phyloP scores from a whole-genome alignment of 129 eudicot species.

The Artemisia argyi region DNA sequence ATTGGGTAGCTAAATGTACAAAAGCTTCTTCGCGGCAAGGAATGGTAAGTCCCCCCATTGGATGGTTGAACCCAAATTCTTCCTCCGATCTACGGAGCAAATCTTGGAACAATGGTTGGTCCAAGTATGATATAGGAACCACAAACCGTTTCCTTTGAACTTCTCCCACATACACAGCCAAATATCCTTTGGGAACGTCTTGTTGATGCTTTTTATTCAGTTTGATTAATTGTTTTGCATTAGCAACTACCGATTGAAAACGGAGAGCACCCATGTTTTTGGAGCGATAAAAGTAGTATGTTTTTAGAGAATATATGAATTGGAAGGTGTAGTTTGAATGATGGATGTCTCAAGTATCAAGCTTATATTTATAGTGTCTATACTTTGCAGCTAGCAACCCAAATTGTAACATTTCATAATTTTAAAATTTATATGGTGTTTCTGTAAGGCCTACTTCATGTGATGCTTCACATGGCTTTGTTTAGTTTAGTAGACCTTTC shows the following conservation, averaged over 20 bases:
- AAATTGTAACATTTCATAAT: too few species aligned
- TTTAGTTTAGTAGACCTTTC: conserved; percentile 12
- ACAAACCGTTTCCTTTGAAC: conserved; percentile 33
- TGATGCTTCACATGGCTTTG: conserved; percentile 34
- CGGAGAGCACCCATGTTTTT: too few species aligned
- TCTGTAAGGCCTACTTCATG: not conserved
- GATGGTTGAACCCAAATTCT: conserved; percentile 48
- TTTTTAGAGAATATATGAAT: too few species aligned
- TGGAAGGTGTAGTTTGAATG: too few species aligned
- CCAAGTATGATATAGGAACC: conserved; percentile 43
- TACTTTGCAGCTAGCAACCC: too few species aligned
- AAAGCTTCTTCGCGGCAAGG: conserved; percentile 47
- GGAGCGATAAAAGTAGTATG: too few species aligned
- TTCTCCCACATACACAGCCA: conserved; percentile 59
- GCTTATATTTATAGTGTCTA: too few species aligned
- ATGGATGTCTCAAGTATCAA: too few species aligned
- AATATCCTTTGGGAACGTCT: conserved; percentile 53
- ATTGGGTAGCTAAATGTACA: conserved; percentile 20
- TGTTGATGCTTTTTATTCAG: conserved; percentile 15
- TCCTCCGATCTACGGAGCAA: conserved; percentile 37
- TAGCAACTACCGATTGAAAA: conserved; percentile 20
- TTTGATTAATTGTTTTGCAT: conserved; percentile 29
- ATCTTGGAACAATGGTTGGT: conserved; percentile 45
- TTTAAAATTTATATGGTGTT: not conserved
- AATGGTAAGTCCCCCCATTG: conserved; percentile 48